These are phyloP conservation scores for Ustilago tritici DNA, from an alignment of 1,284 basidiomycete genomes.

Conservation along the genomic window DNA sequence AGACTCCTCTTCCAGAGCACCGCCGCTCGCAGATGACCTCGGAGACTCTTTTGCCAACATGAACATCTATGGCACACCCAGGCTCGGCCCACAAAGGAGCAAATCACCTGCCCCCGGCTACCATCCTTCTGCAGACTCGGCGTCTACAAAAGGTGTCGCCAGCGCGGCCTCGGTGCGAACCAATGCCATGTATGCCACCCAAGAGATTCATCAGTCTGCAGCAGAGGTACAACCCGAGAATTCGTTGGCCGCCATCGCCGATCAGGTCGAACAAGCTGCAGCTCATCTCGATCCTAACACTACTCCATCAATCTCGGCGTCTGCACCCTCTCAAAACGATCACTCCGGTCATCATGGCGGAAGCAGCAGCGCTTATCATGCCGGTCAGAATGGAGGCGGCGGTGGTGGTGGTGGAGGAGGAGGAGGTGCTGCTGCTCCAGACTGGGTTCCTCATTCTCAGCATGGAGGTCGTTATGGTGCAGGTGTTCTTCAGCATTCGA, in stretches of 20 bases:
- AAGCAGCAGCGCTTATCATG: slow-evolving; percentile 20
- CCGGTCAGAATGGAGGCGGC: slow-evolving; percentile 1
- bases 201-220: slow-evolving; percentile 62
- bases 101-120: slow-evolving; percentile 27
- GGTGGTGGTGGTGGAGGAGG: background rate
- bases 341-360: slow-evolving; percentile 24
- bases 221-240: slow-evolving; percentile 60
- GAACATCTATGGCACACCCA: slow-evolving; percentile 53
- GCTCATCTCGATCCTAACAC: slow-evolving; percentile 47
- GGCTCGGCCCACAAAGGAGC: slow-evolving; percentile 44
- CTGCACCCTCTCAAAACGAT: slow-evolving; percentile 20
- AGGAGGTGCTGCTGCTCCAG: slow-evolving; percentile 7
- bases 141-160: slow-evolving; percentile 17
- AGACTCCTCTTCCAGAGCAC: slow-evolving; percentile 29
- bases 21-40: slow-evolving; percentile 61
- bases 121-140: background rate
- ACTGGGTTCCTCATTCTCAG: slow-evolving; percentile 21
- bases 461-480: slow-evolving; percentile 28
- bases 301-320: background rate
- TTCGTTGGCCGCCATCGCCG: slow-evolving; percentile 58
- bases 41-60: slow-evolving; percentile 56
- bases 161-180: slow-evolving; percentile 43
- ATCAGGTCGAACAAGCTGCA: slow-evolving; percentile 58
- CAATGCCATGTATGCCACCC: slow-evolving; percentile 59
- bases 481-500: slow-evolving; percentile 43